Percentiles rank a stretch among this genome's conserved stretches.
phyloP scores from a whole-genome alignment of 1,284 basidiomycete species.

The Moesziomyces parantarcticus region DNA sequence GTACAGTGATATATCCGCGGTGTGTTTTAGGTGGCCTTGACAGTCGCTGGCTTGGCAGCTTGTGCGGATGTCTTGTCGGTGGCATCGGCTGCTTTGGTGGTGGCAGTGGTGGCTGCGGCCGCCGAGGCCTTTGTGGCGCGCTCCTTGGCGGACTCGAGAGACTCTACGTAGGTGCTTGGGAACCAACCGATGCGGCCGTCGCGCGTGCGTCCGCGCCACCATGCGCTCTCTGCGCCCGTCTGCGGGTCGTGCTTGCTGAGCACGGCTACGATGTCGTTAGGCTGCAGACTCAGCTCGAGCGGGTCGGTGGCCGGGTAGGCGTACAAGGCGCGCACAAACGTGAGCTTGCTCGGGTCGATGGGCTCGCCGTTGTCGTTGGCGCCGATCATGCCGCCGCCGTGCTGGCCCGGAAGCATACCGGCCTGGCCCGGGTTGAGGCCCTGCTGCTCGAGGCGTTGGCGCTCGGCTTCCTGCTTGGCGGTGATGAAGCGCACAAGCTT shows the following conservation, averaged over 20 bases:
- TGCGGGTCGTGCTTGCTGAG: constrained; percentile 74
- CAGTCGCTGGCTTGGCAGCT: constrained; percentile 17
- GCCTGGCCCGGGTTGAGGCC: constrained; percentile 65
- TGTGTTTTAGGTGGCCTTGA: constrained; percentile 33
- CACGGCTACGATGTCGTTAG: constrained; percentile 94
- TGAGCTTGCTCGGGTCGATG: constrained; percentile 74
- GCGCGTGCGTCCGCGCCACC: constrained; percentile 95
- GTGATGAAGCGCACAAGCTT: constrained; percentile 84
- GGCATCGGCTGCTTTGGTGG: constrained; percentile 13
- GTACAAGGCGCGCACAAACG: constrained; percentile 88
- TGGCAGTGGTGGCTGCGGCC: background rate
- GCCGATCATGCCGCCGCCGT: constrained; percentile 64
- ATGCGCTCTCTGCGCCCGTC: constrained; percentile 79
- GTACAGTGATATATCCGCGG: constrained; percentile 3
- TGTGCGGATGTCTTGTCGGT: constrained; percentile 23
- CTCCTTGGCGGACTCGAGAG: constrained; percentile 63
- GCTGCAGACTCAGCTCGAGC: constrained; percentile 83
- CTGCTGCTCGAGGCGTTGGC: constrained; percentile 66
- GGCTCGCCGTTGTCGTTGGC: constrained; percentile 57
- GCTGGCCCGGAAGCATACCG: constrained; percentile 75
- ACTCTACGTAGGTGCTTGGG: constrained; percentile 75
- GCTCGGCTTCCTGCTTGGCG: constrained; percentile 72
- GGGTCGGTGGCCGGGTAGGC: constrained; percentile 74
- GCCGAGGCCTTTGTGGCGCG: constrained; percentile 51
- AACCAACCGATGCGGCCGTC: constrained; percentile 97